These are phyloP conservation scores for Galerina sulciceps DNA, from an alignment of 768 basidiomycete species.

Conservation along the genomic window DNA sequence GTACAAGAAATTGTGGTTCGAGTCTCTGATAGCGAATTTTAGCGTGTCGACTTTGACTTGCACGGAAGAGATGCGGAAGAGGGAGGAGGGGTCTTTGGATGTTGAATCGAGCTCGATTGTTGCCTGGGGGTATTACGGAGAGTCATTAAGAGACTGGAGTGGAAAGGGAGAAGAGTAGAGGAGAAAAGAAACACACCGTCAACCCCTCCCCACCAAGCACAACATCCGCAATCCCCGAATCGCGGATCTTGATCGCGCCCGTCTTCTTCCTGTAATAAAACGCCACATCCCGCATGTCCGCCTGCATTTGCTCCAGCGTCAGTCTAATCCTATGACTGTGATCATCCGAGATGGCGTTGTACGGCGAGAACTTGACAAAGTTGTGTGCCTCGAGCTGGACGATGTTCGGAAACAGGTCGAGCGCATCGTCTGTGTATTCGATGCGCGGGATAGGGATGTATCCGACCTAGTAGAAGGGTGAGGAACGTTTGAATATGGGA, in stretches of 20 bases:
- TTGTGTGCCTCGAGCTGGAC: constrained; percentile 79
- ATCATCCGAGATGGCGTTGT: constrained; percentile 58
- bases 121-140: constrained; percentile 33
- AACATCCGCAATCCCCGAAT: constrained; percentile 89
- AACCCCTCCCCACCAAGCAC: constrained; percentile 85
- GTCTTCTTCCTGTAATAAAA: constrained; percentile 90
- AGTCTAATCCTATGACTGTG: constrained; percentile 71
- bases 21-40: constrained; percentile 89
- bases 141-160: not conserved
- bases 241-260: constrained; percentile 78
- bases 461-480: constrained; percentile 52
- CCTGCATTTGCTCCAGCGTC: constrained; percentile 84
- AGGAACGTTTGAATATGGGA: not conserved
- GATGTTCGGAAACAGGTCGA: constrained; percentile 86
- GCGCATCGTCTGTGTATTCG: constrained; percentile 86
- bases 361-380: constrained; percentile 84
- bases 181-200: constrained; percentile 42
- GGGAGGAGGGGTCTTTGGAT: constrained; percentile 63
- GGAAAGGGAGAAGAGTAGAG: not conserved
- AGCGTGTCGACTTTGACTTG: constrained; percentile 84
- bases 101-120: constrained; percentile 63
- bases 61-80: constrained; percentile 75
- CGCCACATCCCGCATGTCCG: constrained; percentile 91
- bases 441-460: constrained; percentile 91
- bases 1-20: constrained; percentile 89